These are phyloP conservation scores for Trichoderma erinaceum DNA, from an alignment of 495 filamentous ascomycete genomes.

Conservation along the genomic window DNA sequence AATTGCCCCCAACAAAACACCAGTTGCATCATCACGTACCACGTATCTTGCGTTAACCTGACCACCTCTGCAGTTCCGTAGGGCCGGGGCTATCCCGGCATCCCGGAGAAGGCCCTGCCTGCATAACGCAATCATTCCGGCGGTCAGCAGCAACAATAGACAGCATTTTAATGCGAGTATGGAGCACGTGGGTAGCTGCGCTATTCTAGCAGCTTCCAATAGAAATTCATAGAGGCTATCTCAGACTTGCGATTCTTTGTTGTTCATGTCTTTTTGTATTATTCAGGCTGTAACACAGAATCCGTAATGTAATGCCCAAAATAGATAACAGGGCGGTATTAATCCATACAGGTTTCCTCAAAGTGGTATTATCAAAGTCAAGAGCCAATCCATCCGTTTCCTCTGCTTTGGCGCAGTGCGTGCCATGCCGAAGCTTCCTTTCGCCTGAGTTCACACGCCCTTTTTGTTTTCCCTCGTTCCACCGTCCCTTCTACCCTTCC, in stretches of 20 bases:
- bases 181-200: background rate
- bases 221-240: background rate
- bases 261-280: background rate
- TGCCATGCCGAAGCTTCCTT: background rate
- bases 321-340: slow-evolving; percentile 11
- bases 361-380: slow-evolving; percentile 7
- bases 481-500: background rate
- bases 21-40: too few relatives aligned
- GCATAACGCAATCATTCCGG: background rate
- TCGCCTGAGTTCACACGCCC: background rate
- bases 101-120: background rate
- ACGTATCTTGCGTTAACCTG: background rate
- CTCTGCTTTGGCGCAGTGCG: background rate
- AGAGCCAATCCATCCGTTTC: background rate
- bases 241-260: background rate
- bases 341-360: slow-evolving; percentile 13
- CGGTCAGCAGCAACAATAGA: background rate
- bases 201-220: background rate
- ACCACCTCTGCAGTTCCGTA: background rate
- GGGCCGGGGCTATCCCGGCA: background rate
- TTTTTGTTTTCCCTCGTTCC: background rate
- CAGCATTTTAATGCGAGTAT: background rate
- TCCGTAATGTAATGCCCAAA: slow-evolving; percentile 2
- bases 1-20: too few relatives aligned
- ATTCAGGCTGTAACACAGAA: background rate